Evolutionary conservation across 805 yeast genomes (phyloP).

Genomic region (Barnettozyma pratensis): DNA sequence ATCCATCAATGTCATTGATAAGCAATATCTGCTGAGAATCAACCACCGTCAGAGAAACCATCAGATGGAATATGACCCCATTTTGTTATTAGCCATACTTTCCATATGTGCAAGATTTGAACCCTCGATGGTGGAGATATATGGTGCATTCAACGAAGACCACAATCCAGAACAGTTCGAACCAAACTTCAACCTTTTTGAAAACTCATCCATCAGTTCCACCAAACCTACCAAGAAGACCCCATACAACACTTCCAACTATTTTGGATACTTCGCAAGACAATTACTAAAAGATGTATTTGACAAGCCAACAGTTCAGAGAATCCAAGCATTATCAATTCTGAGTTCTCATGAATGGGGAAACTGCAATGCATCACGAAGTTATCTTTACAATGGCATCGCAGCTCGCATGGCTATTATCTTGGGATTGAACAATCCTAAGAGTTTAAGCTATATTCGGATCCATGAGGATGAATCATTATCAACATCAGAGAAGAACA

Average conservation of each 20-base stretch:
- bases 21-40: slow-evolving; percentile 4
- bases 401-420: slow-evolving; percentile 36
- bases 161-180: slow-evolving; percentile 24
- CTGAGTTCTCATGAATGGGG: slow-evolving; percentile 39
- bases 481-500: slow-evolving; percentile 8
- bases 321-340: slow-evolving; percentile 33
- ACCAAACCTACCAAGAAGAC: slow-evolving; percentile 4
- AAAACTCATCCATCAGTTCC: not conserved
- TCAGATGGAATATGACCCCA: slow-evolving; percentile 21
- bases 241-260: slow-evolving; percentile 31
- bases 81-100: slow-evolving; percentile 30
- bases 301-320: slow-evolving; percentile 34
- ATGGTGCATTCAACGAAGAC: slow-evolving; percentile 30
- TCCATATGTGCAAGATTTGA: slow-evolving; percentile 34
- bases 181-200: slow-evolving; percentile 18
- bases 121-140: slow-evolving; percentile 26
- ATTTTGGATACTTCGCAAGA: slow-evolving; percentile 37
- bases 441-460: slow-evolving; percentile 16
- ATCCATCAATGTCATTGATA: slow-evolving; percentile 1
- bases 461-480: slow-evolving; percentile 2
- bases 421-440: slow-evolving; percentile 26
- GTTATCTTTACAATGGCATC: slow-evolving; percentile 33
- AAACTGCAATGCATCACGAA: slow-evolving; percentile 32
- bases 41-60: slow-evolving; percentile 2
- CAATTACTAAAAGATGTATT: slow-evolving; percentile 28